These are phyloP conservation scores for Geum urbanum DNA, from an alignment of 306 rosid species.

Conservation along the genomic window DNA sequence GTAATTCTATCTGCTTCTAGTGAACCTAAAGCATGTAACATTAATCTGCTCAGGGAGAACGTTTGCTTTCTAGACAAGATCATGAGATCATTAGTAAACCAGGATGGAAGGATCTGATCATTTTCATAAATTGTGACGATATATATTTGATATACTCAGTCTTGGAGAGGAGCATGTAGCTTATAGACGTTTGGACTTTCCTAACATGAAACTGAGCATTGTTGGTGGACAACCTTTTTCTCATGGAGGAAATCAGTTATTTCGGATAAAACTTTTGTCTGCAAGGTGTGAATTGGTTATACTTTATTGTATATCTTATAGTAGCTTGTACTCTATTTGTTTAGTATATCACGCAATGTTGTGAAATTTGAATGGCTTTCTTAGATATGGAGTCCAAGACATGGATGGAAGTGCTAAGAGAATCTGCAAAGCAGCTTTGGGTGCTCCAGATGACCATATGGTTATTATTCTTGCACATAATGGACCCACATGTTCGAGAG, in stretches of 20 bases:
- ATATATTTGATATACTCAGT: constrained; percentile 41
- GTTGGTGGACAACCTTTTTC: constrained; percentile 96
- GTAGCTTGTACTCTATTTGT: background rate
- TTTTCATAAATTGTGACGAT: constrained; percentile 20
- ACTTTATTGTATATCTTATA: background rate
- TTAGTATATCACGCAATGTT: background rate
- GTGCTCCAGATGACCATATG: constrained; percentile 57
- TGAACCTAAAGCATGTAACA: background rate
- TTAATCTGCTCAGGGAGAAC: background rate
- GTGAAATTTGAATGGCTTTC: constrained; percentile 11
- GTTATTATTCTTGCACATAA: constrained; percentile 78
- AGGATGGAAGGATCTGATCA: background rate
- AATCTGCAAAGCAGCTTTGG: constrained; percentile 60
- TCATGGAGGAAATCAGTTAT: constrained; percentile 58
- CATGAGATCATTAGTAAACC: background rate
- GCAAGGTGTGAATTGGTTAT: constrained; percentile 55
- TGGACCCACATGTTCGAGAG: constrained; percentile 67
- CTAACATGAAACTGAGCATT: constrained; percentile 61
- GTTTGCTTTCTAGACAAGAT: background rate
- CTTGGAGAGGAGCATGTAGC: constrained; percentile 81
- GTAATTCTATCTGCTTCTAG: background rate
- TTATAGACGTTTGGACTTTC: constrained; percentile 66
- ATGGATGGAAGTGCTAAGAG: constrained; percentile 68
- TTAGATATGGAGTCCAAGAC: constrained; percentile 54
- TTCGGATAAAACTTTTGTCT: constrained; percentile 54